These are phyloP conservation scores for Extremus antarcticus DNA, from an alignment of 495 filamentous ascomycete genomes.

Conservation along the genomic window DNA sequence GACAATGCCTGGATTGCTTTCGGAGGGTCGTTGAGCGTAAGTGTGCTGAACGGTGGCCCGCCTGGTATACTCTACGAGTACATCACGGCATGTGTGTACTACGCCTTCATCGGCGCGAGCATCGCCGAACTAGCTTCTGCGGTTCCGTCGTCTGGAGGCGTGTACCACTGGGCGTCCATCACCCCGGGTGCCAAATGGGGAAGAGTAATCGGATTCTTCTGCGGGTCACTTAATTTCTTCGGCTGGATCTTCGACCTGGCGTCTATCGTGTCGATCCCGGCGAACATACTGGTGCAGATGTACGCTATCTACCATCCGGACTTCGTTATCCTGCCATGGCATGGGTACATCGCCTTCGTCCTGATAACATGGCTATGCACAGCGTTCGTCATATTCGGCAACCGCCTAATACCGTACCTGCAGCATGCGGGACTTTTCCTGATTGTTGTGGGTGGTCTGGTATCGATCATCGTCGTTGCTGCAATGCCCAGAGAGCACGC, in stretches of 20 bases:
- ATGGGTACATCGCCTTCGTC: slow-evolving; percentile 62
- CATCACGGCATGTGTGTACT: slow-evolving; percentile 48
- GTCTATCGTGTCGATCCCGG: slow-evolving; percentile 56
- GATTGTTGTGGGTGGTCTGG: slow-evolving; percentile 53
- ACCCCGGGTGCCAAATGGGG: slow-evolving; percentile 61
- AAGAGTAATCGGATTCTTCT: slow-evolving; percentile 60
- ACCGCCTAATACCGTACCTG: slow-evolving; percentile 54
- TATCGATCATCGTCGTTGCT: slow-evolving; percentile 64
- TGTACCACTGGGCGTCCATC: slow-evolving; percentile 78
- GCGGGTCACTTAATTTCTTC: slow-evolving; percentile 69
- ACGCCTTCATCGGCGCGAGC: slow-evolving; percentile 38
- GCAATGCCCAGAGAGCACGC: slow-evolving; percentile 61
- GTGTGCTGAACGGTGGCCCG: slow-evolving; percentile 19
- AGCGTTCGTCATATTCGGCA: slow-evolving; percentile 55
- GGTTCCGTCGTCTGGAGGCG: slow-evolving; percentile 69
- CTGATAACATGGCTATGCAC: slow-evolving; percentile 57
- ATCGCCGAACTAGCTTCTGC: slow-evolving; percentile 61
- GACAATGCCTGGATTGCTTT: slow-evolving; percentile 52
- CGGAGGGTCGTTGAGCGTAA: slow-evolving; percentile 33
- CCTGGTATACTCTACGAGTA: slow-evolving; percentile 21
- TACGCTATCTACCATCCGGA: slow-evolving; percentile 60
- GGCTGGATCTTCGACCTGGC: slow-evolving; percentile 65
- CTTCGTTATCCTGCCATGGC: slow-evolving; percentile 55
- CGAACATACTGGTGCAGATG: slow-evolving; percentile 58
- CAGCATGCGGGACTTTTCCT: slow-evolving; percentile 59